Evolutionary conservation across 306 rosid genomes (phyloP).

Genomic region (Lathyrus oleraceus): DNA sequence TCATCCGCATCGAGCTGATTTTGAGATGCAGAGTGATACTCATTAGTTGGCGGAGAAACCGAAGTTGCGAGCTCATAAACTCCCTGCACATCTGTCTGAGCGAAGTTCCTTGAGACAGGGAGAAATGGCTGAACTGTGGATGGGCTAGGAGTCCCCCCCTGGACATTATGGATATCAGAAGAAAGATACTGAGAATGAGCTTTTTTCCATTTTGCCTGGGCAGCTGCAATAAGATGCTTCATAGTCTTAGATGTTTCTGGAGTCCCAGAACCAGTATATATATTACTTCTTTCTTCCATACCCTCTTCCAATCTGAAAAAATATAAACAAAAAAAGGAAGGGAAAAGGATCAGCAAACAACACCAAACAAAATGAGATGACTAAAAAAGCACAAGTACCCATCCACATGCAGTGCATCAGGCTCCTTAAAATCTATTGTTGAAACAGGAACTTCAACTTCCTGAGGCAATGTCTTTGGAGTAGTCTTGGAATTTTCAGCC

Average conservation of each 20-base stretch:
- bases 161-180: slow-evolving; percentile 53
- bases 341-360: slow-evolving; percentile 24
- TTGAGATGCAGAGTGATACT: slow-evolving; percentile 48
- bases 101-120: slow-evolving; percentile 49
- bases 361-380: slow-evolving; percentile 2
- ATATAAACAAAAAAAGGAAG: slow-evolving; percentile 13
- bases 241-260: slow-evolving; percentile 69
- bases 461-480: slow-evolving; percentile 46
- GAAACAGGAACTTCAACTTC: slow-evolving; percentile 49
- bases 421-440: slow-evolving; percentile 53
- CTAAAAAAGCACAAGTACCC: slow-evolving; percentile 52
- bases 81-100: slow-evolving; percentile 60
- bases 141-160: slow-evolving; percentile 76
- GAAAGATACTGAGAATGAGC: slow-evolving; percentile 60
- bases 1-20: slow-evolving; percentile 73
- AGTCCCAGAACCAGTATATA: slow-evolving; percentile 55
- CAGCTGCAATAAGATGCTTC: slow-evolving; percentile 93
- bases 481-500: slow-evolving; percentile 61
- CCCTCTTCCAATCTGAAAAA: slow-evolving; percentile 54
- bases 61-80: slow-evolving; percentile 46
- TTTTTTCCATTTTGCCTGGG: slow-evolving; percentile 86
- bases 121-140: slow-evolving; percentile 57
- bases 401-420: slow-evolving; percentile 53
- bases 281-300: slow-evolving; percentile 51
- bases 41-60: slow-evolving; percentile 69